phyloP scores from a whole-genome alignment of 495 filamentous ascomycete genomes.

The Neurospora sp. region DNA sequence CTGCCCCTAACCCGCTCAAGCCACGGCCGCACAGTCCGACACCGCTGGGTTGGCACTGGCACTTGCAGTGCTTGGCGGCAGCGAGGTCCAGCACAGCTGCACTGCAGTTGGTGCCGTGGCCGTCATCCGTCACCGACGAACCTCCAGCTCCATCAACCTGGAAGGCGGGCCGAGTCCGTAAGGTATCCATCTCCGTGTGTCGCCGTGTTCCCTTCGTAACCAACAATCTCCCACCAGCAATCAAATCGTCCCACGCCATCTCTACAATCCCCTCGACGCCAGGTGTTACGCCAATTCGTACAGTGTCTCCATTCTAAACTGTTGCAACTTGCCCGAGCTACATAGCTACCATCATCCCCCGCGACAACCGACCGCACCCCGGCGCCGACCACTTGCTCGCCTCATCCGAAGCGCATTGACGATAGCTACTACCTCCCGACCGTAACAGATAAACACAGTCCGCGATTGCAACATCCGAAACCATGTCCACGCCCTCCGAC shows the following conservation, averaged over 20 bases:
- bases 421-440: background rate
- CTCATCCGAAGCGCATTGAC: background rate
- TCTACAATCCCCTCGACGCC: background rate
- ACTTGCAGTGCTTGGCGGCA: background rate
- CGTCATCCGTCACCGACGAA: background rate
- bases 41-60: background rate
- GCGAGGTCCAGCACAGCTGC: background rate
- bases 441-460: background rate
- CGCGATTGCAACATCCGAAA: background rate
- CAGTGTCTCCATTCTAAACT: background rate
- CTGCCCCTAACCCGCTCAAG: background rate
- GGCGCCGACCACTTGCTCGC: background rate
- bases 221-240: background rate
- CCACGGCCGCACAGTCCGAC: background rate
- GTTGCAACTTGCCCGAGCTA: background rate
- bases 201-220: background rate
- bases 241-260: background rate
- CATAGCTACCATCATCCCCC: background rate
- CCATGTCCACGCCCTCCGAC: slow-evolving; percentile 21
- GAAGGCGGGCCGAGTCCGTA: background rate
- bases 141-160: background rate
- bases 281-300: background rate
- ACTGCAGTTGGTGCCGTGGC: background rate
- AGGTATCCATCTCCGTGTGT: background rate
- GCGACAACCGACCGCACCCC: background rate